Conservation (phyloP, 2,329 filamentous ascomycete genomes). For the Diaporthe batatas region DNA sequence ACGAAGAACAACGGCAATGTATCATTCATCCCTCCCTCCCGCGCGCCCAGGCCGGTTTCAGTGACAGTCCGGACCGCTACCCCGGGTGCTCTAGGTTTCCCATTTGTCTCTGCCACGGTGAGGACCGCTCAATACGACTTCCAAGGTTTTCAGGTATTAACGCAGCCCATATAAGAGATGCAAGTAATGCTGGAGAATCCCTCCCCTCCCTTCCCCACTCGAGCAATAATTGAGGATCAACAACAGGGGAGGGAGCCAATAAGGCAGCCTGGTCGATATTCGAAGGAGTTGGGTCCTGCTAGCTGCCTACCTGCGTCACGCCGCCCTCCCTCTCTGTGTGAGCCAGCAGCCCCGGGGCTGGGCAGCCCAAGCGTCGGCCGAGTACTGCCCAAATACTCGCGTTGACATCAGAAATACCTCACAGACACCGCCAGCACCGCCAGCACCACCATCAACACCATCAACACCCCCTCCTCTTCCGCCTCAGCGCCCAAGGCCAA, state of each 20-base stretch:
- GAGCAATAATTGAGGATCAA: not conserved
- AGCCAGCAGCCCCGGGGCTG: not conserved
- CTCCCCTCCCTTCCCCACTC: not conserved
- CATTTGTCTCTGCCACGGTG: slow-evolving; percentile 2
- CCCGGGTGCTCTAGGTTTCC: not conserved
- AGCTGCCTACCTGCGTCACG: slow-evolving; percentile 17
- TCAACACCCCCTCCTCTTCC: not conserved
- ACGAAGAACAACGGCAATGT: not conserved
- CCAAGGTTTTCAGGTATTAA: slow-evolving; percentile 16
- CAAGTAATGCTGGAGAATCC: not conserved
- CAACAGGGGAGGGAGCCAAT: slow-evolving; percentile 5
- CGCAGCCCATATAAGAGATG: slow-evolving; percentile 10
- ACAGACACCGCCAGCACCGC: too few relatives aligned
- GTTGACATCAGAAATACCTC: slow-evolving; percentile 29
- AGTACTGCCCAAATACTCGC: slow-evolving; percentile 18
- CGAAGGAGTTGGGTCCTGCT: slow-evolving; percentile 9
- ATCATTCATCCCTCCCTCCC: slow-evolving; percentile 4
- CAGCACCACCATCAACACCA: not conserved
- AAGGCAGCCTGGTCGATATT: not conserved
- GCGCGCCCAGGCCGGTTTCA: slow-evolving; percentile 11
- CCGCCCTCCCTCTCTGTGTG: not conserved
- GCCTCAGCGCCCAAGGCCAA: not conserved
- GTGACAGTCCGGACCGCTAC: slow-evolving; percentile 18
- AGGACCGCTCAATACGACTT: slow-evolving; percentile 14
- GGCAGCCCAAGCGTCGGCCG: not conserved